These are phyloP conservation scores for Linnemannia zychae DNA, from an alignment of 192 early-diverging fungal genomes.

Conservation along the genomic window DNA sequence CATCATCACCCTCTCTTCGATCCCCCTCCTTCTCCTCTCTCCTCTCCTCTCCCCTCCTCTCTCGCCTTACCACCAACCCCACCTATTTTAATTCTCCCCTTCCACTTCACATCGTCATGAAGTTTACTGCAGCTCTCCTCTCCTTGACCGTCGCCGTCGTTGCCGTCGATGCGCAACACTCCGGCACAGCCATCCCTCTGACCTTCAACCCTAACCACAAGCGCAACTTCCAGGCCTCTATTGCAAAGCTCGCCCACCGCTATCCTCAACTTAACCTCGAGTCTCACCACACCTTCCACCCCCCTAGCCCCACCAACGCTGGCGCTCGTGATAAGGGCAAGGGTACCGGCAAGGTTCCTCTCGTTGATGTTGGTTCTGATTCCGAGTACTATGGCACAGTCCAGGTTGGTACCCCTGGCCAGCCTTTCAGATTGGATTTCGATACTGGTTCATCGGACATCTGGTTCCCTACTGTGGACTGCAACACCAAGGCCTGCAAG, in stretches of 20 bases:
- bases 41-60: not conserved
- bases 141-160: slow-evolving; percentile 17
- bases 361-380: slow-evolving; percentile 54
- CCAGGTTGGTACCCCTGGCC: slow-evolving; percentile 71
- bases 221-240: slow-evolving; percentile 15
- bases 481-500: slow-evolving; percentile 57
- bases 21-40: not conserved
- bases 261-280: too few relatives aligned
- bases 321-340: too few relatives aligned
- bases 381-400: too few relatives aligned
- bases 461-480: slow-evolving; percentile 65
- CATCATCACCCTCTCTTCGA: not conserved
- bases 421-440: slow-evolving; percentile 64
- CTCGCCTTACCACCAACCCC: not conserved
- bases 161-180: slow-evolving; percentile 9
- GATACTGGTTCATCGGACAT: slow-evolving; percentile 65
- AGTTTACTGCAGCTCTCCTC: slow-evolving; percentile 10
- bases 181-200: slow-evolving; percentile 7
- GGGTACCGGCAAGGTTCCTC: slow-evolving; percentile 11
- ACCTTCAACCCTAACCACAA: slow-evolving; percentile 8
- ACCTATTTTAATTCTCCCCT: not conserved
- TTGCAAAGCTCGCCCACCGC: slow-evolving; percentile 15
- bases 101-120: slow-evolving; percentile 13
- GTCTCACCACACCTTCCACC: not conserved
- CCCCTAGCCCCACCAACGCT: not conserved